Base-by-base conservation (phyloP, 2,329 filamentous ascomycete genomes). In the Aspergillus bombycis region DNA sequence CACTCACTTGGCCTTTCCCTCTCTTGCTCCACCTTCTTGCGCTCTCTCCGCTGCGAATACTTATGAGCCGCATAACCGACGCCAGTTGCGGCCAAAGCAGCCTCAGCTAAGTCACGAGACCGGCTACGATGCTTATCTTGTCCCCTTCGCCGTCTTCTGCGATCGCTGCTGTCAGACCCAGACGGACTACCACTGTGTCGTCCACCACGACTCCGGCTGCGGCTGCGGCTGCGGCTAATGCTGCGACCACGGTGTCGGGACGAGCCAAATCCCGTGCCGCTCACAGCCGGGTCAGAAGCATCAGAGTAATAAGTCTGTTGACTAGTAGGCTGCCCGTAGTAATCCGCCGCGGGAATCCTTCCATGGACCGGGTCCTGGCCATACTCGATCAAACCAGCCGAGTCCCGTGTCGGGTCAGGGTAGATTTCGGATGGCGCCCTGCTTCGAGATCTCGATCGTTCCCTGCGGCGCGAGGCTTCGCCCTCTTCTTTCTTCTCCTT, bases 341-440 rank as follows among this genome's bases (percentile, higher is more conserved):
- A 82, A 65, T 82, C 78, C 58, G 78, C 79, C 30, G 78, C 71
- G 28, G 78, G 80, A 56, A 81, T 81, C 69, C 85, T 85, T 69
- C 85, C 83, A 68, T 86, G 83, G 60, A 89, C 85, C 9, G 87
- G 87, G 71, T 86, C 84, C 72, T 84, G 82, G 67, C 87, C 88
- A 74, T 90, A 89, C 74, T 88, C 87, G 77, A 89, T 87, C 75
- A 89, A 77, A 64, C 80, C 82, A 71, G 82, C 78, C 68, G 78
- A 80, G 69, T 82, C 80, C 36, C 75, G 72, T 16, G 74, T 65
- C 26, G 75, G 75, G 59, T 81, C 79, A 21, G 77, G 73, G 62
- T 81, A 79, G n/a, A 69, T 68, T 14, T 75, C 69, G 62, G 80
- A 81, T 50, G 76, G 75, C 57, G 76, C 75, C 55, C 77, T 71